Base-by-base conservation (phyloP, 2,329 filamentous ascomycete genomes). In the Cercospora zeina region DNA sequence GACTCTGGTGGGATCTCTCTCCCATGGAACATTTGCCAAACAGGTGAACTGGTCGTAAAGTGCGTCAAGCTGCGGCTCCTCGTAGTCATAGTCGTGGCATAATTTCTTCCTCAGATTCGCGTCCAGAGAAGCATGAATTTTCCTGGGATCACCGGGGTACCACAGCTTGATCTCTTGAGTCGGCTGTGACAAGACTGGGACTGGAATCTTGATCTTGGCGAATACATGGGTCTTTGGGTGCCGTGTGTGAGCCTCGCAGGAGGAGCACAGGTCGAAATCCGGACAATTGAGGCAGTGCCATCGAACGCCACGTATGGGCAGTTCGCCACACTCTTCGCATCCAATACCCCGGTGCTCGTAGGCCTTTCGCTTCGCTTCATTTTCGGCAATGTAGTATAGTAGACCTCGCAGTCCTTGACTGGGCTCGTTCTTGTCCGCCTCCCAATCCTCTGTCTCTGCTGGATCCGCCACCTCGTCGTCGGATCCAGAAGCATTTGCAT, bases 41-140 rank as follows among this genome's bases (percentile, higher is more conserved):
- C 93, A 97, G 4, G 90, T 93, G 84, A 96, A 99, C 73, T 97
- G 93, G 72, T 97, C 93, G 88, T 93, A 97, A 45, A 96, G 85
- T 6, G 93, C 93, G 77, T 97, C 93, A 5, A 99, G 80, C 75
- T 96, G 91, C 1, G 91, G 89, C 30, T 89, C 85, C 72, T 97
- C 92, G 70, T 76, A 96, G 9, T 73, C 75, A 14, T 77, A 77
- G 27, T 78, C 72, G 2, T 72, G 66, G 10, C 75, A 72, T 11
- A 87, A 81, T 62, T 87, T 87, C 58, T 86, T 84, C 58, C 90
- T 87, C 37, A 95, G 77, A 1, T 80, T 75, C 27, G 86, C 83
- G 0, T 87, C 85, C n/a, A 97, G 81, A 49, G 81, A 86, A 19
- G 85, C 83, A 16, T 85, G 81, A 69, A 89, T 86, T 66, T 85